Evolutionary conservation across 2,329 filamentous ascomycete species (phyloP), one percentile per base, ranked within the genome.

Genomic region (Calcarisporium arbuscula): DNA sequence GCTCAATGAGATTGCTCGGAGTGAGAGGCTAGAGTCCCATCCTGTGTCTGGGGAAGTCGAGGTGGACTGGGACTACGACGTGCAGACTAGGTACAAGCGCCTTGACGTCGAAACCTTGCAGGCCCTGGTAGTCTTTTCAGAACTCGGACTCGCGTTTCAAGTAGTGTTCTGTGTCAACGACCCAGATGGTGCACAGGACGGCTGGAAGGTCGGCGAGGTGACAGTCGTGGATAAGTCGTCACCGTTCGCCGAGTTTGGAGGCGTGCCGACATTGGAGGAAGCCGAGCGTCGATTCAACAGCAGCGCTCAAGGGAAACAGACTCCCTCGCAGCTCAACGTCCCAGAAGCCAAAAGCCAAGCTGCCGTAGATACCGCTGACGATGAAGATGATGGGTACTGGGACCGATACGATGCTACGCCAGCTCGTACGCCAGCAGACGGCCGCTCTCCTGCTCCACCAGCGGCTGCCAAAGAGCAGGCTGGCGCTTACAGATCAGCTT

Each of bases 371-470:
- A 45, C 46, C 7, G 62, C 70, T 1, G 74, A 80, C 0, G 80
- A 83, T 16, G 81, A 84, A 20, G 81, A 87, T 41, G 82, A 85
- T 44, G 80, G 80, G 47, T 90, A 90, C 57, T 90, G 85, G 85
- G 81, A 77, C 20, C 74, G 77, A 41, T 89, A 90, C 55, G 83
- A 86, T 53, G 73, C 74, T 18, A 85, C 81, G 5, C 81, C 83
- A 2, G 70, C 72, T 3, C 67, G 70, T 28, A 84, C 80, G 8
- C 80, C 80, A 1, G 77, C 71, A 6, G 59, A 65, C 16, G 77
- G 80, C 49, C 68, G 65, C 17, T 82, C 80, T 5, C 80, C 81
- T 4, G 79, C 74, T 10, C 80, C 81, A 11, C 47, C 47, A 32
- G 38, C 53, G 7, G 54, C 58, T 15, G 44, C 48, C 12, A 34